Conservation (phyloP, 2,329 filamentous ascomycete species). For the Endoconidiophora polonica region DNA sequence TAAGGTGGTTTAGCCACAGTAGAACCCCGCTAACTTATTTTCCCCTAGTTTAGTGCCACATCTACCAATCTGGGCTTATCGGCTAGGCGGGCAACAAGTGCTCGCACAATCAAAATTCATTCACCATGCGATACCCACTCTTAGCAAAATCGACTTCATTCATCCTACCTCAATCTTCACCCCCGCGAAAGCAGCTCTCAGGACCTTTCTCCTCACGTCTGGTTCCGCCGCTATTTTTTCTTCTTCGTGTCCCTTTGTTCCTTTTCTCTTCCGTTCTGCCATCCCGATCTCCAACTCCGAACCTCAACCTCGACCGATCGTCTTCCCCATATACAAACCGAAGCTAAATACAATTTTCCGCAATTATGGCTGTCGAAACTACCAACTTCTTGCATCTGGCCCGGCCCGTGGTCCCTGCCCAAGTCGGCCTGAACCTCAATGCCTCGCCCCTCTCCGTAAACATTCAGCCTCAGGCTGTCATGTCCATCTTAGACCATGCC, state of each 20-base stretch:
- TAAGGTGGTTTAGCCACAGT: background rate
- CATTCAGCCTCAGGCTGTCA: conserved; percentile 75
- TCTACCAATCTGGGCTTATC: conserved; percentile 8
- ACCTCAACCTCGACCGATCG: background rate
- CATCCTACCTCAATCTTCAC: conserved; percentile 9
- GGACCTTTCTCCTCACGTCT: conserved; percentile 1
- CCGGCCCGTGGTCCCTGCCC: conserved; percentile 71
- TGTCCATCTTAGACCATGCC: conserved; percentile 84
- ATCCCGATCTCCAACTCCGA: background rate
- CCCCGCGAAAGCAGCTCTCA: conserved; percentile 8
- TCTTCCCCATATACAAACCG: background rate
- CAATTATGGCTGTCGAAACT: conserved; percentile 62
- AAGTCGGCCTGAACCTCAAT: conserved; percentile 62
- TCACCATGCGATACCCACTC: conserved; percentile 10
- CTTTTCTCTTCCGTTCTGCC: background rate
- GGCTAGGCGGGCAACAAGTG: background rate
- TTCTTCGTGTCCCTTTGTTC: background rate
- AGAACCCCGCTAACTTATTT: background rate
- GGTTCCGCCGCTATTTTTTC: background rate
- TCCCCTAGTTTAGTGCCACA: conserved; percentile 1
- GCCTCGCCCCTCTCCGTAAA: conserved; percentile 86
- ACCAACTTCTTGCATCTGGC: conserved; percentile 90
- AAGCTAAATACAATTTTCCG: conserved; percentile 18
- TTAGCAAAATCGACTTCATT: conserved; percentile 11
- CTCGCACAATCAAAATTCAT: conserved; percentile 12